These are phyloP conservation scores for Teratosphaeria destructans DNA, from an alignment of 2,329 filamentous ascomycete genomes.

Conservation along the genomic window DNA sequence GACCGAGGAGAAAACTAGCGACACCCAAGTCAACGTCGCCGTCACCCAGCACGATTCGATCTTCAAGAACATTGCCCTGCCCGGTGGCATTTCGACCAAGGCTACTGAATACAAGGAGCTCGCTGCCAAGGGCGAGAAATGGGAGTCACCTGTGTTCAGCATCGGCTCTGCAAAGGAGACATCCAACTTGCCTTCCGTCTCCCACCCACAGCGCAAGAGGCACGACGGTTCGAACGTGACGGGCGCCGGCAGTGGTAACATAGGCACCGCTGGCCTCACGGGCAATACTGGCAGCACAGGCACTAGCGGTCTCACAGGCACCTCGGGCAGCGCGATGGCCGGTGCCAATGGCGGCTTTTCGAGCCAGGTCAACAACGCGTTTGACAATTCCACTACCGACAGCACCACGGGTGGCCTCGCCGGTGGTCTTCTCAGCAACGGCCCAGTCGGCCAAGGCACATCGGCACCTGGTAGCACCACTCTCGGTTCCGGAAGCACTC, in stretches of 20 bases:
- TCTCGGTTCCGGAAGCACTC: constrained; percentile 1
- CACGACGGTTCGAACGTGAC: constrained; percentile 31
- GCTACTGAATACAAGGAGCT: constrained; percentile 88
- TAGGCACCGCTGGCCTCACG: constrained; percentile 7
- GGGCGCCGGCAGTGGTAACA: constrained; percentile 19
- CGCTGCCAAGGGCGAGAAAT: constrained; percentile 77
- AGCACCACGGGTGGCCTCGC: not conserved
- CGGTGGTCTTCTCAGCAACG: not conserved
- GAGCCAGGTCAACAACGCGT: constrained; percentile 37
- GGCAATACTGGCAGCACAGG: constrained; percentile 8
- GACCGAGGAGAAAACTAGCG: constrained; percentile 35
- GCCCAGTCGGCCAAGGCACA: not conserved
- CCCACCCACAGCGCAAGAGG: constrained; percentile 48
- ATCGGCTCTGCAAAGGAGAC: constrained; percentile 70
- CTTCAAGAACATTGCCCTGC: constrained; percentile 78
- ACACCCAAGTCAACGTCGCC: constrained; percentile 72
- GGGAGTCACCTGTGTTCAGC: constrained; percentile 89
- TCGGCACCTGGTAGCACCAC: not conserved
- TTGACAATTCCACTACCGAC: constrained; percentile 12
- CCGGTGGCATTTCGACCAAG: constrained; percentile 83
- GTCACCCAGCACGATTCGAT: constrained; percentile 82
- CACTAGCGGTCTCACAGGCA: not conserved
- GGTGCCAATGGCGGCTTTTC: constrained; percentile 25
- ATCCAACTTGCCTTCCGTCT: constrained; percentile 53
- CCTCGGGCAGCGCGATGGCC: constrained; percentile 10